Base-by-base conservation (phyloP, 2,329 filamentous ascomycete genomes). In the Penicillium sp. region DNA sequence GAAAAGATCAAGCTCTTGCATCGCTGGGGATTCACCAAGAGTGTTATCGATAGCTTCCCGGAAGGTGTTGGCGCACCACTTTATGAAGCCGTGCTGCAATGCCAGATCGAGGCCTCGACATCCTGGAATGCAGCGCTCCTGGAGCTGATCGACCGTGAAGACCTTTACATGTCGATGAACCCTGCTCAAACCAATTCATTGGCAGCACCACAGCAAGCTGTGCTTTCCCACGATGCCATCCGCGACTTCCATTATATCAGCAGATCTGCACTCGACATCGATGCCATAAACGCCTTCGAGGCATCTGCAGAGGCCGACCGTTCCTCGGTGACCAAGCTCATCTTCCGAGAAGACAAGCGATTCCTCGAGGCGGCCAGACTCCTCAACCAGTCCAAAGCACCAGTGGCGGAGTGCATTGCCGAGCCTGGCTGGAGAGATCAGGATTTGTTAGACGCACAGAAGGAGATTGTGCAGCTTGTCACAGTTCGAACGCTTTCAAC, bases 301-400 rank as follows among this genome's bases (percentile, higher is more conserved):
- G 91, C 91, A 44, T 88, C 89, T 5, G 89, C 91, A 52, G 92
- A 94, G 69, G 88, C 88, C 31, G 91, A 96, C 67, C 86, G 92
- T 27, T 87, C 93, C 71, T 83, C 87, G 9, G 86, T 97, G 7
- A 95, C 94, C 29, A 86, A 87, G 48, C 80, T 94, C 8, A 87
- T 99, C 27, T 99, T 97, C 81, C 88, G 87, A 56, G 92, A 97
- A 61, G 94, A 99, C 67, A 86, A 92, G 56, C 87, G 94, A 34
- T 87, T 96, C 52, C 87, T 91, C 57, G 94, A 99, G 75, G 94
- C 92, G 0, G 86, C 88, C 51, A 86, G 83, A 49, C 80, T 99
- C 52, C 80, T 99, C n/a, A 92, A 94, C 53, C 94, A 94, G 27
- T 86, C 89, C 49, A 90, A 89, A 67, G 82, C 91, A 13, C 86